Base-by-base conservation (phyloP, 495 filamentous ascomycete genomes). In the Ramalina peruviana region DNA sequence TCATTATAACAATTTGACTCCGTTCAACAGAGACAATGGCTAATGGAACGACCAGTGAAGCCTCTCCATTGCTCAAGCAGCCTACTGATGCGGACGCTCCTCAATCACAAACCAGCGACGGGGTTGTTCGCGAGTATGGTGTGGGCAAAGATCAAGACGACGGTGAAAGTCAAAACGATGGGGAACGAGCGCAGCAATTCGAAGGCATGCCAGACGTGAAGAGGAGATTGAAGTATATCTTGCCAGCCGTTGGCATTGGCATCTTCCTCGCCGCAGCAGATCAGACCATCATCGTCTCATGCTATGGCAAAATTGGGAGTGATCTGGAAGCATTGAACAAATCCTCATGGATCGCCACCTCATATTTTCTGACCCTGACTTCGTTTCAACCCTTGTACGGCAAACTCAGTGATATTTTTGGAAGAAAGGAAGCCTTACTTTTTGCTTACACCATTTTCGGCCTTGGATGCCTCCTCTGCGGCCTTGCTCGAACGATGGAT, bases 281-380 rank as follows among this genome's bases (percentile, higher is more conserved):
- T 62, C 85, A 90, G 60, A 89, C 87, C 1, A 78, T 94, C 41
- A 82, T 88, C 40, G 79, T 90, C 48, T 78, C 80, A 45, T 81
- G 74, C 36, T 93, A 92, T 62, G 85, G 81, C 16, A 79, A 74
- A 43, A 92, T 94, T 58, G 86, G 86, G 21, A 87, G 75, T 46
- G 86, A 92, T 48, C 63, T 93, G 19, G 72, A 85, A 19, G 84
- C 85, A 12, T 65, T 93, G 49, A 87, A 85, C 56, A 72, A 77
- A 56, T 88, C 86, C 9, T 84, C 79, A 36, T 94, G 87, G 87
- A 86, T 94, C 55, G 83, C 85, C 1, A 92, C 86, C 13, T 79
- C 82, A 10, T 75, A 59, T 43, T 51, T 59, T 17, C 46, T 59
- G 15, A 56, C 46, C 11, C 38, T 59, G 3, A 59, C 50, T 15